Conservation (phyloP, 805 yeast species). For the Lachancea thermotolerans region DNA sequence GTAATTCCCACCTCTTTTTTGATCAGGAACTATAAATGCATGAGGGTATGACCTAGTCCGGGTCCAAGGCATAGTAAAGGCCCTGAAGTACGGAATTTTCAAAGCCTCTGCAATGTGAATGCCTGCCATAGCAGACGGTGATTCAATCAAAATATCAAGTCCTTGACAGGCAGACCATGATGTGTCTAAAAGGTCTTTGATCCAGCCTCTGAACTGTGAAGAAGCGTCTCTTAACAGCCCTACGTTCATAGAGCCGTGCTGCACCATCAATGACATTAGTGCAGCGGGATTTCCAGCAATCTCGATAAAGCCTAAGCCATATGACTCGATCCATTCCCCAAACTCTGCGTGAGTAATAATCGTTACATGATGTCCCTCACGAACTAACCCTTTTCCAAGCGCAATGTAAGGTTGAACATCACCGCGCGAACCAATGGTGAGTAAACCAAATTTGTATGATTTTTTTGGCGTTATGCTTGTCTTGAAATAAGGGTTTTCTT, state of each 20-base stretch:
- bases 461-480: slow-evolving; percentile 48
- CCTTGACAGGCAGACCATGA: slow-evolving; percentile 85
- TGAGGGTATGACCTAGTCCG: slow-evolving; percentile 93
- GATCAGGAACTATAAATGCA: slow-evolving; percentile 92
- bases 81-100: slow-evolving; percentile 83
- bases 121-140: slow-evolving; percentile 97
- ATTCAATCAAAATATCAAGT: slow-evolving; percentile 78
- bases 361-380: slow-evolving; percentile 77
- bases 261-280: slow-evolving; percentile 86
- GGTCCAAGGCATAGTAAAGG: slow-evolving; percentile 99
- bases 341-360: slow-evolving; percentile 87
- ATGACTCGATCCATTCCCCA: slow-evolving; percentile 59
- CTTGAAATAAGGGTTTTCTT: slow-evolving; percentile 51
- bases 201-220: slow-evolving; percentile 74
- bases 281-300: slow-evolving; percentile 93
- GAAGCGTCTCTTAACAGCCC: slow-evolving; percentile 80
- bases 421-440: slow-evolving; percentile 93
- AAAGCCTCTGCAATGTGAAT: slow-evolving; percentile 91
- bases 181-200: slow-evolving; percentile 57
- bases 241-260: slow-evolving; percentile 81
- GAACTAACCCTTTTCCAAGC: slow-evolving; percentile 65
- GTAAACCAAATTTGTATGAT: slow-evolving; percentile 52
- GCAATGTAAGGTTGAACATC: slow-evolving; percentile 97
- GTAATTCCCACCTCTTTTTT: slow-evolving; percentile 86
- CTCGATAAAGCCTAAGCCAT: slow-evolving; percentile 61